Percentiles rank a stretch among this genome's conserved stretches.
These are phyloP conservation scores for Xylaria sp. DNA, from an alignment of 2,329 filamentous ascomycete genomes.

Conservation along the genomic window DNA sequence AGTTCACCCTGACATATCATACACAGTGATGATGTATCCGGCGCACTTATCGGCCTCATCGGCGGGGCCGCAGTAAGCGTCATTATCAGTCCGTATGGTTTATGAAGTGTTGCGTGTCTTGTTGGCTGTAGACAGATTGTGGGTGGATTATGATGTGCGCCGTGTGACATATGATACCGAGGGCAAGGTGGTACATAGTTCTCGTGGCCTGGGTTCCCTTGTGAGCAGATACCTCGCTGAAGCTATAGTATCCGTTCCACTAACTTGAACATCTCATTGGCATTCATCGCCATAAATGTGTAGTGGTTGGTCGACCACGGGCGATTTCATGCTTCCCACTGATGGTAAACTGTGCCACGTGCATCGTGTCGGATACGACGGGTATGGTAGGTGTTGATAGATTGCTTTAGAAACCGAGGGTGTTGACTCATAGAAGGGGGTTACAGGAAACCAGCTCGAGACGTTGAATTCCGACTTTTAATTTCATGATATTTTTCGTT, in stretches of 20 bases:
- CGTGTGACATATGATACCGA: not conserved
- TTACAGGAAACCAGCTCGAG: not conserved
- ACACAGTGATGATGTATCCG: too few relatives aligned
- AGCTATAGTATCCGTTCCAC: constrained; percentile 1
- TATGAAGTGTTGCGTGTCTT: not conserved
- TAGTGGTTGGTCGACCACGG: constrained; percentile 35
- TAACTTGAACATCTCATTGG: constrained; percentile 10
- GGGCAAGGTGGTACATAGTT: not conserved
- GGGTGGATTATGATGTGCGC: not conserved
- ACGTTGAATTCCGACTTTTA: not conserved
- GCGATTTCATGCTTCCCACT: constrained; percentile 39
- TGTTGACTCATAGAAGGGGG: not conserved
- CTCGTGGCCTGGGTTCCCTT: not conserved
- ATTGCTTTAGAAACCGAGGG: not conserved
- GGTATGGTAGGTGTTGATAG: not conserved
- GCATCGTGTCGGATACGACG: constrained; percentile 24
- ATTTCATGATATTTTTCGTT: not conserved
- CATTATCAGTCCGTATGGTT: not conserved
- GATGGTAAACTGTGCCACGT: constrained; percentile 37
- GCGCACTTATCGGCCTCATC: not conserved
- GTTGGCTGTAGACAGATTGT: not conserved
- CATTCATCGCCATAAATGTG: constrained; percentile 35
- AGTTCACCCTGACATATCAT: too few relatives aligned
- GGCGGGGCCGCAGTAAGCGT: not conserved
- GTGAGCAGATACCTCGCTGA: constrained; percentile 13